Percentiles rank a stretch among this genome's conserved stretches.
Evolutionary conservation across 441 rosid genomes (phyloP).

Genomic region (Dalechampia spathulata): DNA sequence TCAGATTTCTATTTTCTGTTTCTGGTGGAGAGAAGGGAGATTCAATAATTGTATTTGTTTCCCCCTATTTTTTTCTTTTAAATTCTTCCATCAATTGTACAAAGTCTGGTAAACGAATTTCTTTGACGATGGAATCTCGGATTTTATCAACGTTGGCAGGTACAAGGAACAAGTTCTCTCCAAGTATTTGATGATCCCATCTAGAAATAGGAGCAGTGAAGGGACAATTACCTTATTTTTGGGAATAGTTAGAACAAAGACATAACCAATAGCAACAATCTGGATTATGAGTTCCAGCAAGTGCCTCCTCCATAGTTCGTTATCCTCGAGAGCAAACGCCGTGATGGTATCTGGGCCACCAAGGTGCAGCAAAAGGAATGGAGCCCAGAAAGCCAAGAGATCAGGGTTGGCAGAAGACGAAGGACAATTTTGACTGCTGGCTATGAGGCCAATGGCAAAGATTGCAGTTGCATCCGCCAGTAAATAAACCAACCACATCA

Average conservation of each 20-base stretch:
- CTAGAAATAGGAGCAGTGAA: slow-evolving; percentile 27
- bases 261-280: slow-evolving; percentile 4
- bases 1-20: not conserved
- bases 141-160: slow-evolving; percentile 41
- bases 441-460: slow-evolving; percentile 9
- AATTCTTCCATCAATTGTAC: slow-evolving; percentile 42
- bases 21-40: not conserved
- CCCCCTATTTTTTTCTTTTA: slow-evolving; percentile 20
- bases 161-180: slow-evolving; percentile 53
- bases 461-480: slow-evolving; percentile 12
- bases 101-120: slow-evolving; percentile 34
- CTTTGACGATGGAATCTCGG: slow-evolving; percentile 33
- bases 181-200: slow-evolving; percentile 38
- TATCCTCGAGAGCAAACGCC: not conserved
- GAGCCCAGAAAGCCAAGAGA: slow-evolving; percentile 15
- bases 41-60: no score
- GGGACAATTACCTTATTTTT: slow-evolving; percentile 27
- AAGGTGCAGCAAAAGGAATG: slow-evolving; percentile 1
- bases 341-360: slow-evolving; percentile 11
- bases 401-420: not conserved
- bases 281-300: not conserved
- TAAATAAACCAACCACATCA: slow-evolving; percentile 13
- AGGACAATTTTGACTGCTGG: slow-evolving; percentile 1
- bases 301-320: slow-evolving; percentile 7
- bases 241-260: slow-evolving; percentile 31